Evolutionary conservation across 371 early-diverging fungal species (phyloP), one percentile per base, ranked within the genome.

Genomic region (Mucor irregularis): DNA sequence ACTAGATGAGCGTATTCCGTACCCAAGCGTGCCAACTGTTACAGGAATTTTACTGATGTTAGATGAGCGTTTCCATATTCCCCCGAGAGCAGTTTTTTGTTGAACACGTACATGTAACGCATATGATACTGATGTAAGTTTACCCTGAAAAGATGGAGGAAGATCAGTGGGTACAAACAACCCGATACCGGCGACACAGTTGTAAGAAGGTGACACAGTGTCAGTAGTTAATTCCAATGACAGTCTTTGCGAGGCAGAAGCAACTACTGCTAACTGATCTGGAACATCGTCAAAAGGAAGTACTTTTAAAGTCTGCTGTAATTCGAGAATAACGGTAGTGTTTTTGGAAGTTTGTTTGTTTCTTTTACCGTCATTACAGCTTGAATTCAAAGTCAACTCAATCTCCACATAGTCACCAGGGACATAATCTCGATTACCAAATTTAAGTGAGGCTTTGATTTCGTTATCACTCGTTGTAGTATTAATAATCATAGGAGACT

Each of bases 21-120:
- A 66, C 1, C 64, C 67, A 11, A 73, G 58, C 0, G 73, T 73
- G 19, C 73, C 73, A 17, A 73, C 45, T 1, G 31, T 56, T 21
- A 73, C 56, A 3, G 69, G 69, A 5, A 66, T 49, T 5, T 53
- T 39, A 5, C 39, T 39, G 28, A 56, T 16, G 21, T 46, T 42
- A 21, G 35, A 19, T 4, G 14, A 11, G 4, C 31, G 17, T 10
- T 38, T 37, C 52, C 56, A 51, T 1, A 56, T 51, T 22, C 58
- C 58, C 4, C 61, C 55, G 14, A 69, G 33, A 0, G 56, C 58
- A 6, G 56, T 50, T 16, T 49, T 43, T 10, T 34, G 25, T 14
- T 40, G 38, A 0, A 56, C 26, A 19, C 5, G 45, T 11, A 56
- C 22, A 2, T 56, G 17, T n/a, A 62, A 21, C 7, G 25, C 22